Evolutionary conservation across 2,329 filamentous ascomycete species (phyloP), one percentile per base, ranked within the genome.

Genomic region (Aspergillus glaucus): DNA sequence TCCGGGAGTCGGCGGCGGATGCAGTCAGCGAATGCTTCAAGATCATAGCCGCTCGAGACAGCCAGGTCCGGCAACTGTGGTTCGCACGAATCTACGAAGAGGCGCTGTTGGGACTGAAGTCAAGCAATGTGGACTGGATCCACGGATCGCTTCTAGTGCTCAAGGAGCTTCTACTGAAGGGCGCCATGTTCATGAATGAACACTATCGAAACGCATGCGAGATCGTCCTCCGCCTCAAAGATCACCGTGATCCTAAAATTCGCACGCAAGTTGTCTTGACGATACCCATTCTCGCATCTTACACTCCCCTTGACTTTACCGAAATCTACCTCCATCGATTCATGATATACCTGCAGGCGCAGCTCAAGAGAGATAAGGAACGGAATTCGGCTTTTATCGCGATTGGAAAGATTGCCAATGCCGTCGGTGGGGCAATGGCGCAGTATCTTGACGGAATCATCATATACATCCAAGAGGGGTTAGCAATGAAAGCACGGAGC

Each of bases 181-280:
- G 93, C 46, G 91, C 90, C 59, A 98, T 98, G 92, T 98, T 95
- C 69, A 97, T 98, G 93, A 90, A 95, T 62, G 88, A 91, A 36
- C 84, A 91, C 64, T 98, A 97, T 68, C 82, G 86, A 50, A 88
- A 95, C 59, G 86, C 89, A 9, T 97, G 92, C 66, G 93, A 98
- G 54, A 91, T 93, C 54, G 88, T 96, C 32, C 85, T 92, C 56
- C 86, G 87, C 53, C 88, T 95, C 67, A 95, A 95, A 68, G 93
- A 98, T 59, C 89, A 97, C 60, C 83, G 88, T 47, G 93, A 98
- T 59, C 75, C 83, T 3, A 86, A 90, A 32, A 93, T 97, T 57
- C 81, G 92, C 47, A 87, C 87, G 60, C 94, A 95, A 6, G 87
- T 97, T 26, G 88, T 97, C 34, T 79, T 88, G 47, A 84, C 96